Evolutionary conservation across 176 grass and related monocot species (phyloP).

Genomic region (Eremochloa ophiuroides): DNA sequence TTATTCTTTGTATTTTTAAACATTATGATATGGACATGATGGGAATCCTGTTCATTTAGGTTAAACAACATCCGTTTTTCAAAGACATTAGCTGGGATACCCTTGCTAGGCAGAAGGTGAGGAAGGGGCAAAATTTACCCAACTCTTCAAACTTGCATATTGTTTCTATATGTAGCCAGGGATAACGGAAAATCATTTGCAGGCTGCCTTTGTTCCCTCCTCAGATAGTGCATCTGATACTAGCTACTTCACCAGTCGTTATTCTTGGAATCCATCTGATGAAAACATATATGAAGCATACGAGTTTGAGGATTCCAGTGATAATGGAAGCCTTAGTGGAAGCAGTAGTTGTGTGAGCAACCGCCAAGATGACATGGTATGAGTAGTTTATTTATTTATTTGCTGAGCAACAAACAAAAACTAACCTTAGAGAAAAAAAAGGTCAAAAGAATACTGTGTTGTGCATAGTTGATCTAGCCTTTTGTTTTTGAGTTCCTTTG

Average conservation of each 20-base stretch:
- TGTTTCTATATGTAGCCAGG: conserved; percentile 2
- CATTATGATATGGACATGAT: conserved; percentile 22
- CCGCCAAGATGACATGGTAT: conserved; percentile 88
- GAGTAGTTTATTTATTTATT: conserved; percentile 12
- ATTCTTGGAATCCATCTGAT: conserved; percentile 97
- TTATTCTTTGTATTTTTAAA: conserved; percentile 16
- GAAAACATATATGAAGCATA: conserved; percentile 91
- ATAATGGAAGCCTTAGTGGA: conserved; percentile 90
- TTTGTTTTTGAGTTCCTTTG: conserved; percentile 3
- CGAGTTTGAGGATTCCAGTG: conserved; percentile 89
- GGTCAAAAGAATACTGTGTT: background rate
- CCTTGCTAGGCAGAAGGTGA: conserved; percentile 94
- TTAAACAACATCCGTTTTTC: conserved; percentile 89
- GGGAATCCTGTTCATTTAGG: conserved; percentile 51
- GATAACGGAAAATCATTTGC: conserved; percentile 45
- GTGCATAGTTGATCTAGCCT: background rate
- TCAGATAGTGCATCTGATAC: conserved; percentile 93
- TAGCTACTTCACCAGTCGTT: conserved; percentile 97
- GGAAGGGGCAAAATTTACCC: conserved; percentile 24
- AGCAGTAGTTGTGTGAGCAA: conserved; percentile 97
- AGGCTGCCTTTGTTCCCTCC: conserved; percentile 97
- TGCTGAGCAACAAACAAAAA: conserved; percentile 5
- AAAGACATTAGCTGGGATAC: conserved; percentile 99
- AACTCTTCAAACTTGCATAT: conserved; percentile 7
- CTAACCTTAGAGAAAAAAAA: background rate